Evolutionary conservation across 1,139 yeast species (phyloP), one percentile per base, ranked within the genome.

Genomic region (Zygoascus meyerae): DNA sequence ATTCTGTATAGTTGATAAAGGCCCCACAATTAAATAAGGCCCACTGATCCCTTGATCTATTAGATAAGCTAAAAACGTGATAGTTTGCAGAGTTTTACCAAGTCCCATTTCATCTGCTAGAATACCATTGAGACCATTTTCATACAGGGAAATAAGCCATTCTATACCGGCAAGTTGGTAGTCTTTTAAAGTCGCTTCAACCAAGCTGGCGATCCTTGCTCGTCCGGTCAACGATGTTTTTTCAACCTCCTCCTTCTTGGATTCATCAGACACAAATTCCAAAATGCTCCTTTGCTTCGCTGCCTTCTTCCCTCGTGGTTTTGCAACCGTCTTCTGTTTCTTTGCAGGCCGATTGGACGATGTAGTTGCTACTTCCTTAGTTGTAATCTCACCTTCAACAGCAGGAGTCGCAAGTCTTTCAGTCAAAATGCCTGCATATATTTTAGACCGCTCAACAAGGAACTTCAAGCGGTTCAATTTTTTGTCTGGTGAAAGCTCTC

Each of bases 71-170:
- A 90, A 60, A 52, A 90, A 73, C 0, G 95, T 75, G 48, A 92
- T 86, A 40, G 94, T 83, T 63, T 90, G 96, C 10, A 90, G 66
- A 0, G 97, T 92, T 61, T 90, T 90, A n/a, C 98, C 97, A 36
- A 89, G 70, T 0, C 97, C 97, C 97, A 90, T 92, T 64, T 90
- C 97, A 65, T 92, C 97, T 0, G 97, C 97, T 29, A 92, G 69
- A 32, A 92, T 89, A 2, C 98, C 98, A 65, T 92, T 92, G 31
- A 92, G 71, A 0, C 97, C 98, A 64, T 92, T 92, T 62, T 90
- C 95, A 62, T 84, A 92, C 29, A 92, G 69, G 0, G 95, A 84
- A 10, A 82, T 76, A 44, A 92, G 68, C 97, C 97, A 92, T 55
- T 86, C 90, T 48, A 90, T 74, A 0, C 97, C 98, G 48, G 85